These are phyloP conservation scores for Cyclotella atomus DNA, from an alignment of 108 stramenopile genomes.

Conservation along the genomic window DNA sequence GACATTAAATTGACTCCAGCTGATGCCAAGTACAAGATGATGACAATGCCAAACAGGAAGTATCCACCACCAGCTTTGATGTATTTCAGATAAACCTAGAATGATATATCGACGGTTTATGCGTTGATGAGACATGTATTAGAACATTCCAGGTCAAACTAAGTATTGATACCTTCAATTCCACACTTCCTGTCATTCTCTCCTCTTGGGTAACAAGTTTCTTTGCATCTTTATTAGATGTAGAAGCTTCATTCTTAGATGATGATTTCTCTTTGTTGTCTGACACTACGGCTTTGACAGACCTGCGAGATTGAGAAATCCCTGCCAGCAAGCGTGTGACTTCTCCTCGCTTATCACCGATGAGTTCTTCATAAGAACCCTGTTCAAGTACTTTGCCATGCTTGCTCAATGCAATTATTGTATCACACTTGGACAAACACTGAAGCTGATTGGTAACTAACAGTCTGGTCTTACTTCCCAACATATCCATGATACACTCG, in stretches of 20 bases:
- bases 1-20: conserved; percentile 54
- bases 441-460: conserved; percentile 94
- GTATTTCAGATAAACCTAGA: conserved; percentile 73
- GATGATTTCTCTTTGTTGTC: neutral
- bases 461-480: conserved; percentile 82
- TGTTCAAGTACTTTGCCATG: conserved; percentile 76
- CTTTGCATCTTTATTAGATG: conserved; percentile 21
- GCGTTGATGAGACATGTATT: too few relatives aligned
- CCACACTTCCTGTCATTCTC: conserved; percentile 66
- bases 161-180: conserved; percentile 56
- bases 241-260: too few relatives aligned
- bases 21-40: conserved; percentile 57
- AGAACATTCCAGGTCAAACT: too few relatives aligned
- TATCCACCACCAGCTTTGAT: conserved; percentile 68
- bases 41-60: conserved; percentile 48
- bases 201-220: conserved; percentile 72
- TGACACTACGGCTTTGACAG: conserved; percentile 11
- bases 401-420: conserved; percentile 69
- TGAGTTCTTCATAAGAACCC: conserved; percentile 70
- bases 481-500: conserved; percentile 68
- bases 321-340: conserved; percentile 64
- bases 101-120: too few relatives aligned
- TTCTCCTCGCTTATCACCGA: conserved; percentile 63
- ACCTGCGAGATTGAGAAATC: conserved; percentile 29
- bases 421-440: conserved; percentile 73